phyloP scores from a whole-genome alignment of 345 rosid genomes.

The Toxicodendron radicans region DNA sequence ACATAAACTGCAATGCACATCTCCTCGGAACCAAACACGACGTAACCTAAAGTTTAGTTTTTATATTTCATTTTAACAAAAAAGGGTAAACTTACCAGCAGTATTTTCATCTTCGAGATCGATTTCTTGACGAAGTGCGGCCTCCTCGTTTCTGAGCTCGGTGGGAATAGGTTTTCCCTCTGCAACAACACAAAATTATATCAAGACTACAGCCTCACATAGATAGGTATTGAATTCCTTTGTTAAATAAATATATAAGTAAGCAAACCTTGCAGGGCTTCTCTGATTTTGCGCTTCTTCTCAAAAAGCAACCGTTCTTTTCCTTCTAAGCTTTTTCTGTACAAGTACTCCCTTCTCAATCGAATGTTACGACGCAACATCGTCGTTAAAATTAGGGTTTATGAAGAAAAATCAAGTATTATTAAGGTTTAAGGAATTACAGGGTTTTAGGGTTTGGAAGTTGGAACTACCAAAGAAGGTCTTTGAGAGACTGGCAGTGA shows the following conservation, averaged over 20 bases:
- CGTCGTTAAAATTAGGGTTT: not conserved
- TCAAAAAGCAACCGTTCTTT: slow-evolving; percentile 74
- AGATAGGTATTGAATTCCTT: not conserved
- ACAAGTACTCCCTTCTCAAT: slow-evolving; percentile 76
- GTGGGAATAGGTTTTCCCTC: slow-evolving; percentile 97
- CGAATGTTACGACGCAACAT: slow-evolving; percentile 82
- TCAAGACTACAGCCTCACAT: not conserved
- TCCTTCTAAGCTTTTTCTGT: slow-evolving; percentile 90
- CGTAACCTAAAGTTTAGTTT: too few relatives aligned
- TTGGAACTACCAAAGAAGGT: not conserved
- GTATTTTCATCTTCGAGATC: slow-evolving; percentile 87
- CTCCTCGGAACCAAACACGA: too few relatives aligned
- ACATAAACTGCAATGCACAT: too few relatives aligned
- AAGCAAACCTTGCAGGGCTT: slow-evolving; percentile 72
- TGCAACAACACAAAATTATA: slow-evolving; percentile 19
- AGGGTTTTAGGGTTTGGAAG: not conserved
- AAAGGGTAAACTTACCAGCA: slow-evolving; percentile 33
- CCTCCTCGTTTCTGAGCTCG: slow-evolving; percentile 82
- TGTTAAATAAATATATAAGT: too few relatives aligned
- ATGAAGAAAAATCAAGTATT: too few relatives aligned
- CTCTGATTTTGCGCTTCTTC: slow-evolving; percentile 80
- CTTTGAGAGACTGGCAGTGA: too few relatives aligned
- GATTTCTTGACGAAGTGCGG: slow-evolving; percentile 77
- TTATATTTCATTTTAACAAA: not conserved
- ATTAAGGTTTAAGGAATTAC: too few relatives aligned